Conservation (phyloP, 179 eudicot species). For the Beta lomatogona region DNA sequence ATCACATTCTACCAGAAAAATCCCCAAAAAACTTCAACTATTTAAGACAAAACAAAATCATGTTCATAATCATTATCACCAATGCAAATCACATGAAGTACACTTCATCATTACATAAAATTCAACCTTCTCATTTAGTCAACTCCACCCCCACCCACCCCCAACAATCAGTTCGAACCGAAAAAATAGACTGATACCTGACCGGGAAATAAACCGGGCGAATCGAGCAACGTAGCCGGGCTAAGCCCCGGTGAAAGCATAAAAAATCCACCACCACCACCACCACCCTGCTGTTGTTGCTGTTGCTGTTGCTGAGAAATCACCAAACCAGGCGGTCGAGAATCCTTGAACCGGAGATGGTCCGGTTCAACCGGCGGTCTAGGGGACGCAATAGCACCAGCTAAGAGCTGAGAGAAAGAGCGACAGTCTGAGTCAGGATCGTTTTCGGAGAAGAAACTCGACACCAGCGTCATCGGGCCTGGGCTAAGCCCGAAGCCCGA, state of each 20-base stretch:
- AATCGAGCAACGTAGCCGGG: constrained; percentile 73
- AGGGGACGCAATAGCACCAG: constrained; percentile 77
- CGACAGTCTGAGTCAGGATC: constrained; percentile 69
- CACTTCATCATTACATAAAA: background rate
- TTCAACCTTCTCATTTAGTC: constrained; percentile 1
- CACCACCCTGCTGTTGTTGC: constrained; percentile 3
- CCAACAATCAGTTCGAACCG: background rate
- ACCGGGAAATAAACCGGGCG: constrained; percentile 67
- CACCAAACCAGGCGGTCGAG: constrained; percentile 54
- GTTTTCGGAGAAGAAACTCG: constrained; percentile 72
- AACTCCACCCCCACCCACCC: background rate
- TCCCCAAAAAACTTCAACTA: too few species aligned
- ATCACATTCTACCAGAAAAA: too few species aligned
- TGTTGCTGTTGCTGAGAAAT: constrained; percentile 39
- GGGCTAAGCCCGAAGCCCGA: constrained; percentile 68
- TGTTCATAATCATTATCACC: too few species aligned
- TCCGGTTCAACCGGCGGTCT: constrained; percentile 29
- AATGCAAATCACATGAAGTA: too few species aligned
- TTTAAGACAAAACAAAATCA: too few species aligned
- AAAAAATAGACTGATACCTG: constrained; percentile 47
- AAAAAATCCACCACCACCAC: constrained; percentile 32
- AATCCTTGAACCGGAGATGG: constrained; percentile 45
- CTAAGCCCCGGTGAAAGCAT: constrained; percentile 73
- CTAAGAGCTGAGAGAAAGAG: constrained; percentile 78
- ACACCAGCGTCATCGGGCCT: constrained; percentile 85